Evolutionary conservation across 2,329 filamentous ascomycete species (phyloP).

Genomic region (Xylaria sp.): DNA sequence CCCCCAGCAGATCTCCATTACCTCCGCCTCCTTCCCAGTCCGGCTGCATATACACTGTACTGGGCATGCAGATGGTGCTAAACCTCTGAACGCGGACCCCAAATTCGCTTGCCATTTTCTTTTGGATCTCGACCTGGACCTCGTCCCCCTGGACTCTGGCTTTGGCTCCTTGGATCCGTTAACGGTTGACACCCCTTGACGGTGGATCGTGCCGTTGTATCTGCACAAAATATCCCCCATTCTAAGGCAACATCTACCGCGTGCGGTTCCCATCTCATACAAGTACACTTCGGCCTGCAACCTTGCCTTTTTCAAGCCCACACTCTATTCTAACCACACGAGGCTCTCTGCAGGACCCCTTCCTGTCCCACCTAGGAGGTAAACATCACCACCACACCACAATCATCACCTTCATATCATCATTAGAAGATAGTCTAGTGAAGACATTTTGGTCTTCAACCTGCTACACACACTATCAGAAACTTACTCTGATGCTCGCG

Average conservation of each 20-base stretch:
- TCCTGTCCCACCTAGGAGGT: constrained; percentile 42
- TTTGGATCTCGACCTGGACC: constrained; percentile 47
- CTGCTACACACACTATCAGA: constrained; percentile 24
- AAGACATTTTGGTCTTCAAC: constrained; percentile 12
- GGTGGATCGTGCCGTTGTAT: constrained; percentile 47
- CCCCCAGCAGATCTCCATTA: constrained; percentile 49
- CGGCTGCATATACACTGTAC: constrained; percentile 50
- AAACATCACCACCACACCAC: constrained; percentile 30
- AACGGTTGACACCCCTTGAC: constrained; percentile 48
- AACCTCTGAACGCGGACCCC: constrained; percentile 49
- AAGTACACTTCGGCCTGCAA: constrained; percentile 52
- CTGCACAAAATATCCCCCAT: constrained; percentile 50
- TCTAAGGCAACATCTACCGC: constrained; percentile 51
- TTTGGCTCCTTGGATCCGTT: constrained; percentile 37
- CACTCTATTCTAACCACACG: constrained; percentile 47
- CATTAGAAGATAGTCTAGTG: constrained; percentile 32
- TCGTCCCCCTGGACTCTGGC: constrained; percentile 47
- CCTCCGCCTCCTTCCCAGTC: constrained; percentile 51
- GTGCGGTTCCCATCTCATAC: constrained; percentile 49
- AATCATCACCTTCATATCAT: constrained; percentile 35
- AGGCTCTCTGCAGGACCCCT: constrained; percentile 45
- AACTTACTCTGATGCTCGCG: constrained; percentile 17
- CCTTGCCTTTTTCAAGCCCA: constrained; percentile 50
- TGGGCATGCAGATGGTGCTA: constrained; percentile 46
- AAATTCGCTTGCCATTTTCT: constrained; percentile 45